Evolutionary conservation across 495 filamentous ascomycete genomes (phyloP), one percentile per base, ranked within the genome.

Genomic region (Neurospora sp.): DNA sequence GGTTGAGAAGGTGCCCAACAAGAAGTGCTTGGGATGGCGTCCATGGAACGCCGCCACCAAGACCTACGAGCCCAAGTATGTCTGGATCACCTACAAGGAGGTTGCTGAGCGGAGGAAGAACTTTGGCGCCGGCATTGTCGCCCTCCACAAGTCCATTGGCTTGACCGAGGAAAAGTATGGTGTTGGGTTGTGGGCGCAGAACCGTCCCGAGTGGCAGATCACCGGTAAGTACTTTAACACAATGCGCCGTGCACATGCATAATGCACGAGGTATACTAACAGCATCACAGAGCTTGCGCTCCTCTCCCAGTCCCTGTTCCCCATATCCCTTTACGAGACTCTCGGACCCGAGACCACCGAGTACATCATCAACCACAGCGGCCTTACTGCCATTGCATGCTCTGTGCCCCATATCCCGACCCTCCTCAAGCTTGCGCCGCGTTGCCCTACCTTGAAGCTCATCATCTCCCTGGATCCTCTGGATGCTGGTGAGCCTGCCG

Each of bases 181-280:
- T 69, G 87, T 98, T 73, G 96, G 96, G 40, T 83, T 99, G 20
- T 99, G 96, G 96, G 93, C 93, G 72, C 93, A 95, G 83, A 99
- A 99, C 81, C 89, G 96, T 70, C 92, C 95, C 7, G 96, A 99
- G 81, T 99, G 96, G 96, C 96, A 99, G 86, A 91, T 99, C 71
- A 90, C 93, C 68, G 92, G 92, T 93, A 82, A 74, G 86, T 73
- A 20, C 4, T 69, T 9, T 17, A 14, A 45, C 53, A 40, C 22
- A 69, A 39, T 20, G 16, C 35, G 20, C 38, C 8, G 9, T 70
- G 41, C 44, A 20, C 68, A 16, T 22, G 68, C 8, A 12, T 65
- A 3, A 65, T 65, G 53, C 69, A 10, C 35, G 42, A 12, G 17
- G 14, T 68, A 22, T 48, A 35, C 72, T 73, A 41, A 73, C 72